These are phyloP conservation scores for Irpex sp. DNA, from an alignment of 1,284 basidiomycete species.

Conservation along the genomic window DNA sequence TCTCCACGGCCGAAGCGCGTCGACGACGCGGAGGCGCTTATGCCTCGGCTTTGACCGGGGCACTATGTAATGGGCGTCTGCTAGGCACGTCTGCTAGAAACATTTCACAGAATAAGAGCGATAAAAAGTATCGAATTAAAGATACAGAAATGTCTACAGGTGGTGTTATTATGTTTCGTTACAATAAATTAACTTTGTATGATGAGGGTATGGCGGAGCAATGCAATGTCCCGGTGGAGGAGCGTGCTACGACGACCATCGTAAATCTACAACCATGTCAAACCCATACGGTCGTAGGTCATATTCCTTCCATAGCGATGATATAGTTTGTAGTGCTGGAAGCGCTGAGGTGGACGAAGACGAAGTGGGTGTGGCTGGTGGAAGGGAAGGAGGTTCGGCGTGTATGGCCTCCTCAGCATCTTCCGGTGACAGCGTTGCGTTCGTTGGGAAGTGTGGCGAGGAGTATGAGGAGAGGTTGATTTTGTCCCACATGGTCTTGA, in stretches of 20 bases:
- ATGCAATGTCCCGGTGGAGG: constrained; percentile 3
- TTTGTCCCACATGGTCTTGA: constrained; percentile 7
- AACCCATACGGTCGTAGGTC: constrained; percentile 71
- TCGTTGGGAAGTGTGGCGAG: not conserved
- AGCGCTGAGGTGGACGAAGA: not conserved
- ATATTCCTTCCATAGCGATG: constrained; percentile 40
- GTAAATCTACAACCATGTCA: constrained; percentile 66
- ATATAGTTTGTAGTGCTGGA: not conserved
- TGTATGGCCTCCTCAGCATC: not conserved
- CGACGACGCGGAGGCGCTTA: constrained; percentile 1
- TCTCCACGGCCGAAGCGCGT: constrained; percentile 6
- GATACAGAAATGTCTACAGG: not conserved
- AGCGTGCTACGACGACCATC: constrained; percentile 42
- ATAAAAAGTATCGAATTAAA: not conserved
- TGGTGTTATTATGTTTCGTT: not conserved
- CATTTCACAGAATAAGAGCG: not conserved
- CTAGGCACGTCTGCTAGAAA: not conserved
- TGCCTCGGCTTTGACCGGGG: constrained; percentile 7
- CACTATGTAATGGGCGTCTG: constrained; percentile 1
- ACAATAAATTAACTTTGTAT: not conserved
- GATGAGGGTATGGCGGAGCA: not conserved
- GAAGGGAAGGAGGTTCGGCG: not conserved
- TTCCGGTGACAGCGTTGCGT: not conserved
- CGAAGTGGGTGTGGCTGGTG: not conserved
- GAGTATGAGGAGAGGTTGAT: constrained; percentile 10